phyloP scores from a whole-genome alignment of 2,329 filamentous ascomycete genomes.

The Thyridium curvatum region DNA sequence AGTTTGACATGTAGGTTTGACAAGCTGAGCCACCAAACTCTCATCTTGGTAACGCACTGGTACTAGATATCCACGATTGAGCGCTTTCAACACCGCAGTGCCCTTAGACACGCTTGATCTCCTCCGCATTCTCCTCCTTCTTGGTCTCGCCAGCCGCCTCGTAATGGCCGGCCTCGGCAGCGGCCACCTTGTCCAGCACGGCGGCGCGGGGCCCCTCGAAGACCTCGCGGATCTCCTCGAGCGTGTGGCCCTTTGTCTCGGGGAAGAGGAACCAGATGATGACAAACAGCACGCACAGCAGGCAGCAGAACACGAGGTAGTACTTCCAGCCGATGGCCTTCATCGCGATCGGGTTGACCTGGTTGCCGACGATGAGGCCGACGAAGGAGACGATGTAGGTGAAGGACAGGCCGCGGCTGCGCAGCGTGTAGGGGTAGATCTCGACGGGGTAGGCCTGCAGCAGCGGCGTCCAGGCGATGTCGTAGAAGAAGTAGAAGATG shows the following conservation, averaged over 20 bases:
- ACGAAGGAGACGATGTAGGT: constrained; percentile 16
- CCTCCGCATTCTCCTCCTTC: no score
- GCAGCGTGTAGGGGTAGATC: constrained; percentile 32
- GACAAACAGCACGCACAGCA: constrained; percentile 18
- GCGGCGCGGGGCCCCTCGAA: constrained; percentile 21
- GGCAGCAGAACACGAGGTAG: constrained; percentile 26
- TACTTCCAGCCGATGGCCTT: constrained; percentile 26
- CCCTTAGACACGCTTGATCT: no score
- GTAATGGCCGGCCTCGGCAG: no score
- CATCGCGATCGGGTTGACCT: constrained; percentile 32
- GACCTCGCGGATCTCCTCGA: constrained; percentile 9
- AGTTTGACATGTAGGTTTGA: no score
- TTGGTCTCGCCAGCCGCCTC: no score
- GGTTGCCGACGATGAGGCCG: constrained; percentile 27
- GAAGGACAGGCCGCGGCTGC: constrained; percentile 23
- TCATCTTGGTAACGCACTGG: no score
- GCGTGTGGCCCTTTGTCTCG: constrained; percentile 9
- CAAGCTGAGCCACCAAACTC: no score
- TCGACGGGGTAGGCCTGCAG: constrained; percentile 39
- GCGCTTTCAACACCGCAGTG: no score
- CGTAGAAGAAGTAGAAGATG: no score
- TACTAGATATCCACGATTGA: no score
- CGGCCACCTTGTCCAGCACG: no score
- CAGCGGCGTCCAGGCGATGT: constrained; percentile 20
- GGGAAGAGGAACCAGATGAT: constrained; percentile 26